A percentile compares a stretch with the other conserved stretches of the same genome.
Conservation (phyloP, 148 eudicot species). For the Diospyros lotus region DNA sequence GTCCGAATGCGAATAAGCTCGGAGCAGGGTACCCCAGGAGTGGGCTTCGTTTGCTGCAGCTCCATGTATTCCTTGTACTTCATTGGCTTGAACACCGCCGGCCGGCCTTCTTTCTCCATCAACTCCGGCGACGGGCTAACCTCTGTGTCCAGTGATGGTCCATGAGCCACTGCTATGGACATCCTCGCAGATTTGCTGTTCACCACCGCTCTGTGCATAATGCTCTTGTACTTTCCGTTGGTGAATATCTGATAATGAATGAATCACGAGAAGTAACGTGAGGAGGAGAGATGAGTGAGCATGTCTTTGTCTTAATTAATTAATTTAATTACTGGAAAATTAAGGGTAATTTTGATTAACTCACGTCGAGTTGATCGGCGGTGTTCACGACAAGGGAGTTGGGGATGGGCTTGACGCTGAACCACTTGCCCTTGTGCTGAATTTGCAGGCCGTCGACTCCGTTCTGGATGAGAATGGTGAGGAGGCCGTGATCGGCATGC, state of each 20-base stretch:
- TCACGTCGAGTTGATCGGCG: conserved; percentile 42
- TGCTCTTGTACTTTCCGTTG: conserved; percentile 35
- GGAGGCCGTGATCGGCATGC: conserved; percentile 6
- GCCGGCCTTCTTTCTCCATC: background rate
- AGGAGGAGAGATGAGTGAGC: no score
- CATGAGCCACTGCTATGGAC: conserved; percentile 26
- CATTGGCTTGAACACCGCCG: conserved; percentile 20
- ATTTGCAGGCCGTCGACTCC: conserved; percentile 34
- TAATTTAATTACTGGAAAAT: no score
- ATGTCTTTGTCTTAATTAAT: no score
- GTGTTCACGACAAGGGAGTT: conserved; percentile 42
- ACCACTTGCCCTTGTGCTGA: conserved; percentile 31
- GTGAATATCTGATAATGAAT: no score
- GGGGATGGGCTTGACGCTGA: conserved; percentile 29
- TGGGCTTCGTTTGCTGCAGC: conserved; percentile 30
- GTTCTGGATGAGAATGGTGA: conserved; percentile 24
- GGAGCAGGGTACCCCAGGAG: no score
- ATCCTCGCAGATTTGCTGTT: conserved; percentile 26
- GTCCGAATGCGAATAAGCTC: no score
- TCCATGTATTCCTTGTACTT: conserved; percentile 30
- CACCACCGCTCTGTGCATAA: conserved; percentile 30
- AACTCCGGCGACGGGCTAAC: conserved; percentile 22
- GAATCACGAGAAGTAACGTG: no score
- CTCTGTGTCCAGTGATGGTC: conserved; percentile 34
- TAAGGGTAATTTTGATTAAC: no score